Conservation (phyloP, 805 yeast genomes). For the Millerozyma acaciae region DNA sequence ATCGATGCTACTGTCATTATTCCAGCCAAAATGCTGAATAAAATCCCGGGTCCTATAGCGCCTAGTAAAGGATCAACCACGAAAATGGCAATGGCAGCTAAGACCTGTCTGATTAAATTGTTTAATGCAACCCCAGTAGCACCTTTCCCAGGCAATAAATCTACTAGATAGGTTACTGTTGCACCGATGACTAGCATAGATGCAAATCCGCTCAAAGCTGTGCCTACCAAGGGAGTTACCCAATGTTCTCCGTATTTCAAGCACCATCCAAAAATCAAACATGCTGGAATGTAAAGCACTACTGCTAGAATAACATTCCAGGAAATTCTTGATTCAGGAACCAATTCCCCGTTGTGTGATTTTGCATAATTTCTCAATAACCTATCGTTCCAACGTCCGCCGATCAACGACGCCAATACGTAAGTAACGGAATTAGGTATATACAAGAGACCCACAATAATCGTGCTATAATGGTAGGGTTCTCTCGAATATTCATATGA, state of each 20-base stretch:
- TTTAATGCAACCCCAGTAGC: slow-evolving; percentile 87
- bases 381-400: slow-evolving; percentile 76
- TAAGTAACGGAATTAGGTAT: slow-evolving; percentile 82
- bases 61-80: slow-evolving; percentile 64
- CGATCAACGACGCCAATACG: slow-evolving; percentile 68
- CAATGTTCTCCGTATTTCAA: slow-evolving; percentile 62
- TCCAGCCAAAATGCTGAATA: slow-evolving; percentile 65
- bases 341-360: slow-evolving; percentile 57
- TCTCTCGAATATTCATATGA: slow-evolving; percentile 54
- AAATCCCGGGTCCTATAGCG: slow-evolving; percentile 69
- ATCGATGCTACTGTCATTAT: slow-evolving; percentile 43
- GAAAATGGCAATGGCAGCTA: slow-evolving; percentile 77
- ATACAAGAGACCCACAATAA: slow-evolving; percentile 70
- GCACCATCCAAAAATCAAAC: slow-evolving; percentile 82
- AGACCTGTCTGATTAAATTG: slow-evolving; percentile 65
- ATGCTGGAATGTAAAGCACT: slow-evolving; percentile 55
- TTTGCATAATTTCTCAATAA: slow-evolving; percentile 50
- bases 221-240: slow-evolving; percentile 78
- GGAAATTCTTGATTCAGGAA: slow-evolving; percentile 77
- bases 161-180: slow-evolving; percentile 76
- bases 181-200: slow-evolving; percentile 82
- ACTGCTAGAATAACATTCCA: slow-evolving; percentile 70
- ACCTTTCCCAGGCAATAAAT: slow-evolving; percentile 81
- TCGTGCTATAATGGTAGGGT: slow-evolving; percentile 67
- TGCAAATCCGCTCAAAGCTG: slow-evolving; percentile 77